phyloP scores from a whole-genome alignment of 2,329 filamentous ascomycete species.

The Trichoderma afroharzianum region DNA sequence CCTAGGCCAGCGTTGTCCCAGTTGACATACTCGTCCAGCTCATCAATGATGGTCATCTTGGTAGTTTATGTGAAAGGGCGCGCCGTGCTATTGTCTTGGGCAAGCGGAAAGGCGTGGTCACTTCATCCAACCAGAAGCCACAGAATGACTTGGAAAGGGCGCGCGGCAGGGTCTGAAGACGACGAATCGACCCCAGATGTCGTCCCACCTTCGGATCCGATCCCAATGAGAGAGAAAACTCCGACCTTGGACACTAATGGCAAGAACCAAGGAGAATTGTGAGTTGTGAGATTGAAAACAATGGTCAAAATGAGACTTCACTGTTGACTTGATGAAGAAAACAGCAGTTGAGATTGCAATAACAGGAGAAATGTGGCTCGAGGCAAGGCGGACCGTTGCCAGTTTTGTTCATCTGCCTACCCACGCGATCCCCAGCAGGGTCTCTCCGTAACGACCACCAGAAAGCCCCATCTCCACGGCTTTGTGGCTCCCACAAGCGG shows the following conservation, averaged over 20 bases:
- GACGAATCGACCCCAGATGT: not conserved
- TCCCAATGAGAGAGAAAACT: not conserved
- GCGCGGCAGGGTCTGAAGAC: constrained; percentile 6
- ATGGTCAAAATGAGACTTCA: not conserved
- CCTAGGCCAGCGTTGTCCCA: constrained; percentile 52
- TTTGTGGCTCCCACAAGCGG: constrained; percentile 12
- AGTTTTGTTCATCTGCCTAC: constrained; percentile 17
- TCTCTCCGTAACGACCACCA: not conserved
- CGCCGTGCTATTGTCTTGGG: constrained; percentile 9
- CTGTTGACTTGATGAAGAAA: not conserved
- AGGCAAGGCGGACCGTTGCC: constrained; percentile 12
- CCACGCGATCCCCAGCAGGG: constrained; percentile 14
- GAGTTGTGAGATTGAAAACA: not conserved
- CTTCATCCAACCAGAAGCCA: constrained; percentile 14
- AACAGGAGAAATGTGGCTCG: not conserved
- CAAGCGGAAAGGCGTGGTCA: constrained; percentile 8
- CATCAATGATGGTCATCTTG: constrained; percentile 41
- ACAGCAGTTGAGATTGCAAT: not conserved
- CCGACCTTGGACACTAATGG: not conserved
- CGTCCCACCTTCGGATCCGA: constrained; percentile 7
- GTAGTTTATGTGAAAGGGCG: constrained; percentile 21
- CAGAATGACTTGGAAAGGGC: constrained; percentile 13
- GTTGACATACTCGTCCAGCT: constrained; percentile 62
- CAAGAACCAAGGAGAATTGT: not conserved
- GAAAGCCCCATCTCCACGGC: constrained; percentile 1